Base-by-base conservation (phyloP, 345 rosid species). In the Pugionium dolabratum region DNA sequence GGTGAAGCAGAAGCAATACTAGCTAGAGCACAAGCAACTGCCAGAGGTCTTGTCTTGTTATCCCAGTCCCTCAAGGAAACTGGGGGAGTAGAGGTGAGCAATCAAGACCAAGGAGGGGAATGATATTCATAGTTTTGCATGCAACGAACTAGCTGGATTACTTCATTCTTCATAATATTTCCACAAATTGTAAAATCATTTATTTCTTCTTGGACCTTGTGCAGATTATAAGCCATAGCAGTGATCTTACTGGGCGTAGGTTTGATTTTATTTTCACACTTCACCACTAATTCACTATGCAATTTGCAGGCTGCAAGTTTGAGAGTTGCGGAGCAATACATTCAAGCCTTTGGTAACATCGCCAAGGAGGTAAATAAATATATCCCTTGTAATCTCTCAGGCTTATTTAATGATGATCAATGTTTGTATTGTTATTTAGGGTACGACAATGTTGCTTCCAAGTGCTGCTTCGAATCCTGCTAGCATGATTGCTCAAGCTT, bases 1-100 rank as follows among this genome's bases (percentile, higher is more conserved):
- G 97, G 98, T 79, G 99, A 90, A 66, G 99, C 96, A 7, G 88
- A 86, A 76, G 97, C 99, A 37, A 88, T 94, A 59, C 65, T 86
- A 63, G 96, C 95, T 73, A 90, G 70, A 79, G 90, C 97, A 36
- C 77, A 84, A 70, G 99, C 99, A 75, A 88, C 96, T 33, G 85
- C 95, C 6, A 81, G 78, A 78, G 96, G 91, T 35, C 75, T 94
- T 74, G 82, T 66, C 57, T 42, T 83, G 82, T 86, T 90, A 45
- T 90, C 97, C 0, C 79, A 80, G 61, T 54, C 95, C 48, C 84
- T 91, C 3, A 91, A 84, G 60, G 88, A 82, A 75, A 74, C 74
- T 72, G 97, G 96, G 6, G 97, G 99, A 67, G 72, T 82, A 43
- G 97, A 95, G 90, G 99, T 95, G 64, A 78, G 80, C 37, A 29